These are phyloP conservation scores for Colletotrichum magnum DNA, from an alignment of 2,329 filamentous ascomycete species.

Conservation along the genomic window DNA sequence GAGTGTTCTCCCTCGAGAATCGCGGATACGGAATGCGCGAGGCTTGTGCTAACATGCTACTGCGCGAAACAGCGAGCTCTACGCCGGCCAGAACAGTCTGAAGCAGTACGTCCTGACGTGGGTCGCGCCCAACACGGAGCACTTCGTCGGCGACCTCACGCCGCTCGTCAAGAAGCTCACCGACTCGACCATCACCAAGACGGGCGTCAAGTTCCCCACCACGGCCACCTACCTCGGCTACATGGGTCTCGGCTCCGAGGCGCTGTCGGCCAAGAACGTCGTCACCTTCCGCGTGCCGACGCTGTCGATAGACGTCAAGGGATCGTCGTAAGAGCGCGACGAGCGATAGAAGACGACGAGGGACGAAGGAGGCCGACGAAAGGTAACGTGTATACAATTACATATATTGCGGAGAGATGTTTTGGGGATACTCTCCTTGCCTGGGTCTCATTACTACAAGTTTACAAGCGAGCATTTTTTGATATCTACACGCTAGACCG, in stretches of 20 bases:
- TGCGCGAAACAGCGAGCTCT: constrained; percentile 54
- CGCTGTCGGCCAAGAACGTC: constrained; percentile 57
- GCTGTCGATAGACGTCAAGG: constrained; percentile 51
- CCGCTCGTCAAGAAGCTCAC: constrained; percentile 60
- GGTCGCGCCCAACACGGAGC: constrained; percentile 54
- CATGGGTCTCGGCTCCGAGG: constrained; percentile 66
- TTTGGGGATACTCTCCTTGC: not conserved
- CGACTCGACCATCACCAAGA: constrained; percentile 39
- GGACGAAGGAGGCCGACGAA: not conserved
- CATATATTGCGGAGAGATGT: not conserved
- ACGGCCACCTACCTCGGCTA: constrained; percentile 64
- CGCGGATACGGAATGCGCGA: not conserved
- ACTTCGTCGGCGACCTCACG: constrained; percentile 62
- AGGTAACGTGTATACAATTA: constrained; percentile 34
- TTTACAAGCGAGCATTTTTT: constrained; percentile 38
- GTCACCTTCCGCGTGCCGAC: constrained; percentile 64
- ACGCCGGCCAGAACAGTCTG: constrained; percentile 55
- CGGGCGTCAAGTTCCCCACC: constrained; percentile 53
- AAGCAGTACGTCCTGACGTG: constrained; percentile 66
- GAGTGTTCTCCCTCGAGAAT: constrained; percentile 41
- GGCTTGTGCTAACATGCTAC: not conserved
- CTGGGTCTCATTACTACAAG: not conserved
- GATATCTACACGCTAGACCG: constrained; percentile 36
- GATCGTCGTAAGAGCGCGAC: not conserved
- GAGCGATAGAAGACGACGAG: not conserved